A percentile compares a stretch with the other conserved stretches of the same genome.
phyloP scores from a whole-genome alignment of 495 filamentous ascomycete species.

The Neurospora discreta region DNA sequence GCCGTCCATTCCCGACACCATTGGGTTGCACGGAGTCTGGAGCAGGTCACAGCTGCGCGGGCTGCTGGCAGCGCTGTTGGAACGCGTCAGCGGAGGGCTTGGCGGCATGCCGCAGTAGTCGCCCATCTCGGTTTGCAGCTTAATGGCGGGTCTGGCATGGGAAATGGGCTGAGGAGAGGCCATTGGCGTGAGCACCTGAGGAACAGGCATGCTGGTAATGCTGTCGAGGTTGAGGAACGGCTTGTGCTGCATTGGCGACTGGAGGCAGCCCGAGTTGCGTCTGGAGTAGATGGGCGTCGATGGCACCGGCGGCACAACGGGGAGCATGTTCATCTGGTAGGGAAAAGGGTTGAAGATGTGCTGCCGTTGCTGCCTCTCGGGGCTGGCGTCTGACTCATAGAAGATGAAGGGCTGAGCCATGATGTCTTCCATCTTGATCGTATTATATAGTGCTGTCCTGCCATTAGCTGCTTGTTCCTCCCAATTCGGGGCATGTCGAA shows the following conservation, averaged over 20 bases:
- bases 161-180: constrained; percentile 63
- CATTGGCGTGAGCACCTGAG: constrained; percentile 59
- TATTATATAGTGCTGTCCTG: background rate
- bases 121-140: constrained; percentile 69
- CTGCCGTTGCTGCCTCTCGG: constrained; percentile 72
- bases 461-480: constrained; percentile 7
- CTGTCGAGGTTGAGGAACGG: constrained; percentile 27
- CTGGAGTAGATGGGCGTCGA: constrained; percentile 67
- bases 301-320: constrained; percentile 42
- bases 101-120: constrained; percentile 62
- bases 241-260: constrained; percentile 49
- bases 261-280: constrained; percentile 51
- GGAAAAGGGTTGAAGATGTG: constrained; percentile 66
- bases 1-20: constrained; percentile 64
- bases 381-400: constrained; percentile 69
- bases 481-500: constrained; percentile 3
- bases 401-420: constrained; percentile 80
- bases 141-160: constrained; percentile 57
- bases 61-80: constrained; percentile 75
- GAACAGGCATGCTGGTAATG: constrained; percentile 28
- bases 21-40: constrained; percentile 69
- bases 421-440: constrained; percentile 31
- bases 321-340: constrained; percentile 38
- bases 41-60: constrained; percentile 69
- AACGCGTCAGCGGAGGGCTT: constrained; percentile 79